Evolutionary conservation across 129 eudicot genomes (phyloP).

Genomic region (Centella asiatica): DNA sequence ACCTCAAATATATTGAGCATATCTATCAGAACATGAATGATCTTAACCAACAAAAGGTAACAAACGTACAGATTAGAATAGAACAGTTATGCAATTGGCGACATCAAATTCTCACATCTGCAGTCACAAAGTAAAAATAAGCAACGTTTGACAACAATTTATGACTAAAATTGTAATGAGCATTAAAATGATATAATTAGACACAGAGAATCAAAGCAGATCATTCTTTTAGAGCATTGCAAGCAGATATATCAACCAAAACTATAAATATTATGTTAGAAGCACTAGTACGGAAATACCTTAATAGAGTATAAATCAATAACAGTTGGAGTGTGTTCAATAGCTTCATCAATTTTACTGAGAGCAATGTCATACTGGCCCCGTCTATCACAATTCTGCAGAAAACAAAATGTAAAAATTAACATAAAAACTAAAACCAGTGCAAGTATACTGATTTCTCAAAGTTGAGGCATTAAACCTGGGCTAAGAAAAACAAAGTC

Average conservation of each 20-base stretch:
- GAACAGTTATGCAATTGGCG: no score
- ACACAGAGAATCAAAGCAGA: no score
- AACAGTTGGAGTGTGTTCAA: constrained; percentile 88
- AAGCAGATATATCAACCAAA: not conserved
- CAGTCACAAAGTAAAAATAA: no score
- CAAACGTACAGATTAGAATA: no score
- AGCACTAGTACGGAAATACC: constrained; percentile 26
- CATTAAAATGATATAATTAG: no score
- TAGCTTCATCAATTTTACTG: constrained; percentile 79
- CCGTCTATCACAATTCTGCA: constrained; percentile 93
- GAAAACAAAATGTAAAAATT: constrained; percentile 5
- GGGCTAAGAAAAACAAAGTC: constrained; percentile 88
- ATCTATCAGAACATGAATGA: no score
- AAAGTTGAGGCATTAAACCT: constrained; percentile 33
- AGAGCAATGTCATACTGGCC: constrained; percentile 64
- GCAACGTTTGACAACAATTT: no score
- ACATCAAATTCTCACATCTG: no score
- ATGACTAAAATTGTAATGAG: no score
- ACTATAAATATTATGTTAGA: not conserved
- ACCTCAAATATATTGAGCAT: no score
- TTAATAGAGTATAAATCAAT: constrained; percentile 82
- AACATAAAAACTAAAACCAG: constrained; percentile 6
- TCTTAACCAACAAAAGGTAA: no score
- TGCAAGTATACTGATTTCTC: not conserved
- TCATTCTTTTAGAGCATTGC: not conserved